These are phyloP conservation scores for Mycena haematopus DNA, from an alignment of 768 basidiomycete species.

Conservation along the genomic window DNA sequence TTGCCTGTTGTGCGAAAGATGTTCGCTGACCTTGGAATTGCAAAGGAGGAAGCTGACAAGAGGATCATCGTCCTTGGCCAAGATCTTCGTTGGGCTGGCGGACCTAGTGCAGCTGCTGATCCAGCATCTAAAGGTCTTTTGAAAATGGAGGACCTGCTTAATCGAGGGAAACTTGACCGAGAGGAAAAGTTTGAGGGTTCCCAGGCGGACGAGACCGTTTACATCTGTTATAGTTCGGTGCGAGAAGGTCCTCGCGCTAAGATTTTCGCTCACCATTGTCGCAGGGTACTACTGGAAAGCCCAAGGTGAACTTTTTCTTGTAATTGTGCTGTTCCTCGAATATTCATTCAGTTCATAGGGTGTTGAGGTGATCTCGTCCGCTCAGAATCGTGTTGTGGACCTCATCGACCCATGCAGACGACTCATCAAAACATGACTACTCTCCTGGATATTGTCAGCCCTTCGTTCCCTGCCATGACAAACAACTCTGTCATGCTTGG, in stretches of 20 bases:
- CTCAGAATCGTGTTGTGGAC: neutral
- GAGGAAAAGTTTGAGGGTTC: conserved; percentile 65
- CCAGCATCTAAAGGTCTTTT: conserved; percentile 41
- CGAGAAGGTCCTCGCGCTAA: neutral
- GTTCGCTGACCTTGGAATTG: conserved; percentile 56
- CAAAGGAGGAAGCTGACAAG: conserved; percentile 52
- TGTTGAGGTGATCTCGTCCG: conserved; percentile 46
- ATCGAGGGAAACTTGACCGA: conserved; percentile 50
- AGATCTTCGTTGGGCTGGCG: conserved; percentile 54
- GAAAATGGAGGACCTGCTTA: conserved; percentile 56
- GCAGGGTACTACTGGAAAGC: conserved; percentile 77
- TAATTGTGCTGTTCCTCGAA: neutral
- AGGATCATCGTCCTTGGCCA: conserved; percentile 64
- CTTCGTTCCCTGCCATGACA: conserved; percentile 49
- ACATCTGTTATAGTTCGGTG: conserved; percentile 66
- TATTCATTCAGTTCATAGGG: conserved; percentile 28
- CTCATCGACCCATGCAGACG: conserved; percentile 44
- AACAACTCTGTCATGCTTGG: conserved; percentile 62
- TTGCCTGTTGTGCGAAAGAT: conserved; percentile 61
- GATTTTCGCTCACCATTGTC: conserved; percentile 19
- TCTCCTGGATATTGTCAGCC: conserved; percentile 56
- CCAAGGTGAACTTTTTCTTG: conserved; percentile 54
- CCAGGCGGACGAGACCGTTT: conserved; percentile 61
- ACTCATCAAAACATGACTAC: conserved; percentile 74
- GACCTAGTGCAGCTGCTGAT: conserved; percentile 37